Evolutionary conservation across 352 stramenopile genomes (phyloP).

Genomic region (Pythium angustatum): DNA sequence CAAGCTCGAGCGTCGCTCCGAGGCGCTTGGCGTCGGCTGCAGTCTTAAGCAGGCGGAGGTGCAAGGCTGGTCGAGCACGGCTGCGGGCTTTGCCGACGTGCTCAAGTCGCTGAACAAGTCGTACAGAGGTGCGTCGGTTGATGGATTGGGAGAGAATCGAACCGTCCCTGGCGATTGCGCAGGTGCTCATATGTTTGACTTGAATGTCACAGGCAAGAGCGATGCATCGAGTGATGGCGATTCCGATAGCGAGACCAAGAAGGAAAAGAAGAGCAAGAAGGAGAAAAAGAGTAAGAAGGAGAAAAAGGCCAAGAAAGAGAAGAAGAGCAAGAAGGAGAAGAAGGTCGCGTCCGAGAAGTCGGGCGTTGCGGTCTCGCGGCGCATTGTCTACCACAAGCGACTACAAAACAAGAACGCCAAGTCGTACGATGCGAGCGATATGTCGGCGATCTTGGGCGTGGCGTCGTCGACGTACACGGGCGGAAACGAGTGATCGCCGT

Average conservation of each 20-base stretch:
- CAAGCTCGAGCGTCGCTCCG: constrained; percentile 84
- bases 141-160: background rate
- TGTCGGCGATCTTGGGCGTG: constrained; percentile 85
- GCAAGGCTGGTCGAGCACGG: constrained; percentile 84
- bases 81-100: constrained; percentile 78
- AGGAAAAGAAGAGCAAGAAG: constrained; percentile 54
- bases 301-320: constrained; percentile 58
- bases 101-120: constrained; percentile 85
- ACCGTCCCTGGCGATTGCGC: background rate
- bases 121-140: constrained; percentile 43
- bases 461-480: constrained; percentile 40
- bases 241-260: constrained; percentile 48
- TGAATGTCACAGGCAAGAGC: constrained; percentile 32
- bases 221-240: constrained; percentile 33
- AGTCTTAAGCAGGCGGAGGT: constrained; percentile 88
- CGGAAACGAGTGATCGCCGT: constrained; percentile 8
- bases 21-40: constrained; percentile 91
- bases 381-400: constrained; percentile 81
- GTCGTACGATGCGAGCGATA: constrained; percentile 76
- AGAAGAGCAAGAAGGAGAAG: constrained; percentile 55
- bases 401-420: constrained; percentile 88
- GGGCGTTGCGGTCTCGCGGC: constrained; percentile 46
- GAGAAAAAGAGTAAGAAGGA: constrained; percentile 62
- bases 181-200: background rate
- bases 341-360: constrained; percentile 34